A percentile compares a stretch with the other conserved stretches of the same genome.
Conservation (phyloP, 1,284 basidiomycete species). For the Pseudozyma flocculosa region DNA sequence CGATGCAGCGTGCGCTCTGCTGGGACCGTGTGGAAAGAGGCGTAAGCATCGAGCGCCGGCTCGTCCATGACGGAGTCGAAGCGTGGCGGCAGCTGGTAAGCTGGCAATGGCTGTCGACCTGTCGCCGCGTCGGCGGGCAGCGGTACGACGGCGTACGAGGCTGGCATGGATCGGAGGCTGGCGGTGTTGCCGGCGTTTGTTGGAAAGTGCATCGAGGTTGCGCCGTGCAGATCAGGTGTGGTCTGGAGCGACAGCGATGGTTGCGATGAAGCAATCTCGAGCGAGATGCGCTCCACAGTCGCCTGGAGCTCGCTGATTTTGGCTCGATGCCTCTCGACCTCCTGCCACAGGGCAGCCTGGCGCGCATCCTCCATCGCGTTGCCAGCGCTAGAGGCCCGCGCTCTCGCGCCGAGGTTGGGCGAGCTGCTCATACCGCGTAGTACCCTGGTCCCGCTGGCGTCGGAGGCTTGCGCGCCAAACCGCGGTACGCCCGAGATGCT, state of each 20-base stretch:
- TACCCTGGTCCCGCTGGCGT: background rate
- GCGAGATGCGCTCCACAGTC: constrained; percentile 22
- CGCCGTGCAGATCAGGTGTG: background rate
- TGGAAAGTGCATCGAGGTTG: background rate
- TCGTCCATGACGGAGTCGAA: background rate
- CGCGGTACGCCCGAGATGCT: constrained; percentile 1
- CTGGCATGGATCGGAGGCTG: too few species aligned
- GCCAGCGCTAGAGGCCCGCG: constrained; percentile 14
- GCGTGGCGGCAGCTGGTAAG: background rate
- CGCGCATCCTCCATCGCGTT: constrained; percentile 11
- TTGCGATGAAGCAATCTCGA: constrained; percentile 14
- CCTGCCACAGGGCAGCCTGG: constrained; percentile 22
- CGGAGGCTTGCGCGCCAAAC: background rate
- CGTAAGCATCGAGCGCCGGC: background rate
- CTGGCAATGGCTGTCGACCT: background rate
- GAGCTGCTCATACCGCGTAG: constrained; percentile 7
- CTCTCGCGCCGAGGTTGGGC: constrained; percentile 1
- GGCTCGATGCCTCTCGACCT: constrained; percentile 20
- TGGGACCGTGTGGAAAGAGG: background rate
- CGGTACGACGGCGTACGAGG: too few species aligned
- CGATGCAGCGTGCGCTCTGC: background rate
- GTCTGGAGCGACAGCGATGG: constrained; percentile 14
- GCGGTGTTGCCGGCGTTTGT: too few species aligned
- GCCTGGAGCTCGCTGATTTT: constrained; percentile 26
- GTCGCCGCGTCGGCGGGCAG: too few species aligned